phyloP scores from a whole-genome alignment of 495 filamentous ascomycete genomes.

The Opeltia flavorubescens region DNA sequence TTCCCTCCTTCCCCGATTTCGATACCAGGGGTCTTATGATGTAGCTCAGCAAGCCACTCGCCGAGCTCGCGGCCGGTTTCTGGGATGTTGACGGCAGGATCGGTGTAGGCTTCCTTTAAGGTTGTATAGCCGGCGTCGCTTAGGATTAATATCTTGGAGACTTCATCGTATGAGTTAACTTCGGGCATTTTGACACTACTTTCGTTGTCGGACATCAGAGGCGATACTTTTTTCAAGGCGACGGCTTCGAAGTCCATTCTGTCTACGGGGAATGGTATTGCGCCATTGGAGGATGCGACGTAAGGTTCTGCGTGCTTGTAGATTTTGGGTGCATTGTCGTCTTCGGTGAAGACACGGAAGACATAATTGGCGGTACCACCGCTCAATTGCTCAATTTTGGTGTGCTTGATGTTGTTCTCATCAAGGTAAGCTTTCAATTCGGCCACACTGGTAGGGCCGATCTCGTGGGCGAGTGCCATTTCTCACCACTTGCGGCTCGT shows the following conservation, averaged over 20 bases:
- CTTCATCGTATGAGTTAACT: slow-evolving; percentile 15
- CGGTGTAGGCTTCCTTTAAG: slow-evolving; percentile 20
- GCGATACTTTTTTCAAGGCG: slow-evolving; percentile 11
- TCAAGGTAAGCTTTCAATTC: background rate
- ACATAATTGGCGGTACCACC: slow-evolving; percentile 23
- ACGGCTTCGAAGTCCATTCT: slow-evolving; percentile 23
- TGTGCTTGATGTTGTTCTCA: background rate
- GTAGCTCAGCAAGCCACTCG: slow-evolving; percentile 14
- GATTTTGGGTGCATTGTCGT: slow-evolving; percentile 10
- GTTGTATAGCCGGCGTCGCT: slow-evolving; percentile 16
- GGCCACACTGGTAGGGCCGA: background rate
- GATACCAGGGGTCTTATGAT: background rate
- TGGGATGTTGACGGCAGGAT: slow-evolving; percentile 11
- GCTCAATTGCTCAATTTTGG: slow-evolving; percentile 8
- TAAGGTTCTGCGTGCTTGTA: slow-evolving; percentile 25
- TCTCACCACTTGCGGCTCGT: too few relatives aligned
- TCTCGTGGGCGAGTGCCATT: too few relatives aligned
- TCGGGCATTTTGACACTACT: slow-evolving; percentile 4
- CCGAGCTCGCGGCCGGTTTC: slow-evolving; percentile 12
- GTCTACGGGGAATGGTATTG: slow-evolving; percentile 15
- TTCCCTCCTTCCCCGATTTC: slow-evolving; percentile 19
- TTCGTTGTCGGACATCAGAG: slow-evolving; percentile 2
- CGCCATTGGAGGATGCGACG: slow-evolving; percentile 8
- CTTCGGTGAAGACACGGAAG: slow-evolving; percentile 14
- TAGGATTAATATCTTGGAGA: slow-evolving; percentile 14